Percentiles rank a stretch among this genome's conserved stretches.
phyloP scores from a whole-genome alignment of 805 yeast genomes.

The Schwanniomyces occidentalis region DNA sequence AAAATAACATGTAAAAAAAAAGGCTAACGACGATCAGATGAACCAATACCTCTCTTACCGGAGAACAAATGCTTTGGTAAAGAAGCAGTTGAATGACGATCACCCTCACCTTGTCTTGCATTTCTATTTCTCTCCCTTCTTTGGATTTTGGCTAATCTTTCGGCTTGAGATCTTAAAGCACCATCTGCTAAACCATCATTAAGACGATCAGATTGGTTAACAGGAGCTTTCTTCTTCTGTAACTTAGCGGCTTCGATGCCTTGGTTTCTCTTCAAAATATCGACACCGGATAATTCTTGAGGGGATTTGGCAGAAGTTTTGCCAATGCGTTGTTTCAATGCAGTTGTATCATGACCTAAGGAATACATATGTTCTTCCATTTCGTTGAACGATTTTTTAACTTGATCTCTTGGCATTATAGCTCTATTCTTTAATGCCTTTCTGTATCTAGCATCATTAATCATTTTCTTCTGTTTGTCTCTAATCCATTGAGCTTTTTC shows the following conservation, averaged over 20 bases:
- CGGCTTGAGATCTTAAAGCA: constrained; percentile 78
- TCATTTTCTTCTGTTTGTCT: constrained; percentile 92
- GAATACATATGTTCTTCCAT: constrained; percentile 89
- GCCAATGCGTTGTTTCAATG: constrained; percentile 49
- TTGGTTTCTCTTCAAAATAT: constrained; percentile 64
- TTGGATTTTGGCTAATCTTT: constrained; percentile 81
- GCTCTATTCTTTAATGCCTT: constrained; percentile 85
- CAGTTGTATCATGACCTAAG: constrained; percentile 82
- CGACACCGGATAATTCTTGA: constrained; percentile 66
- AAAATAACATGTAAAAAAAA: not conserved
- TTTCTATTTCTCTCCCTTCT: constrained; percentile 91
- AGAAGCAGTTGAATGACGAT: constrained; percentile 81
- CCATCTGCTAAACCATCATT: constrained; percentile 86
- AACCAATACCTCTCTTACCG: constrained; percentile 97
- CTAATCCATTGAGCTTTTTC: constrained; percentile 96
- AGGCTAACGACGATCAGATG: constrained; percentile 80
- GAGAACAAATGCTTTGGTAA: constrained; percentile 92
- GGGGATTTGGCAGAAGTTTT: constrained; percentile 40
- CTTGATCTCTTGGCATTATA: constrained; percentile 86
- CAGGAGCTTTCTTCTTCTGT: constrained; percentile 49
- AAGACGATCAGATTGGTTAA: constrained; percentile 72
- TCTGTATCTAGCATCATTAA: constrained; percentile 81
- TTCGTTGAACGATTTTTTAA: constrained; percentile 69
- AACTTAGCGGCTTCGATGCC: constrained; percentile 40
- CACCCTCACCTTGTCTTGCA: constrained; percentile 95